Percentiles rank a stretch among this genome's conserved stretches.
These are phyloP conservation scores for Ascocoryne sarcoides DNA, from an alignment of 2,329 filamentous ascomycete genomes.

Conservation along the genomic window DNA sequence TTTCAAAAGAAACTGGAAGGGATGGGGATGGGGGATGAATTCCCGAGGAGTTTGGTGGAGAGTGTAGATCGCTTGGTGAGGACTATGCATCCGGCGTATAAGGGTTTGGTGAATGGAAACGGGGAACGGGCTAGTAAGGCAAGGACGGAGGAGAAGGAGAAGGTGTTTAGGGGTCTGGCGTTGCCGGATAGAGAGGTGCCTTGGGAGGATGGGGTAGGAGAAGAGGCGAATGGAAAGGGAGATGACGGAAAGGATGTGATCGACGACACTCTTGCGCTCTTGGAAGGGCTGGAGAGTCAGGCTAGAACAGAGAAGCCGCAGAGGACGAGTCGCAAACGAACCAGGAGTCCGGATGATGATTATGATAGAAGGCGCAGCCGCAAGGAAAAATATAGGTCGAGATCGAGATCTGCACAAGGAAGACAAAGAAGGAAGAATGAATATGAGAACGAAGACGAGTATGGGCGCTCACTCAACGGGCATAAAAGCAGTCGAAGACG, in stretches of 20 bases:
- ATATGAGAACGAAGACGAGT: slow-evolving; percentile 50
- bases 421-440: slow-evolving; percentile 35
- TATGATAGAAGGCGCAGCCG: slow-evolving; percentile 29
- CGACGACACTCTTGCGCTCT: slow-evolving; percentile 83
- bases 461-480: slow-evolving; percentile 38
- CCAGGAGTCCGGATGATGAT: slow-evolving; percentile 39
- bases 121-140: slow-evolving; percentile 26
- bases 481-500: slow-evolving; percentile 33
- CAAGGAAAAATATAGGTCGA: slow-evolving; percentile 38
- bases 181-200: slow-evolving; percentile 67
- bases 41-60: slow-evolving; percentile 78
- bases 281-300: slow-evolving; percentile 78
- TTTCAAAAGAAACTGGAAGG: slow-evolving; percentile 70
- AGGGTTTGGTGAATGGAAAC: slow-evolving; percentile 40
- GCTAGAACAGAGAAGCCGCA: slow-evolving; percentile 32
- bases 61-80: slow-evolving; percentile 83
- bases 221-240: slow-evolving; percentile 25
- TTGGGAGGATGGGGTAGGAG: slow-evolving; percentile 41
- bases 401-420: slow-evolving; percentile 42
- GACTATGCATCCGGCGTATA: slow-evolving; percentile 87
- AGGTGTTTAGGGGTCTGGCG: slow-evolving; percentile 83
- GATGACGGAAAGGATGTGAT: slow-evolving; percentile 54
- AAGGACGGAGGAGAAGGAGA: slow-evolving; percentile 60
- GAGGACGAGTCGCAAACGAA: slow-evolving; percentile 40
- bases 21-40: slow-evolving; percentile 59